phyloP scores from a whole-genome alignment of 2,329 filamentous ascomycete species.

The Botrytis aclada region DNA sequence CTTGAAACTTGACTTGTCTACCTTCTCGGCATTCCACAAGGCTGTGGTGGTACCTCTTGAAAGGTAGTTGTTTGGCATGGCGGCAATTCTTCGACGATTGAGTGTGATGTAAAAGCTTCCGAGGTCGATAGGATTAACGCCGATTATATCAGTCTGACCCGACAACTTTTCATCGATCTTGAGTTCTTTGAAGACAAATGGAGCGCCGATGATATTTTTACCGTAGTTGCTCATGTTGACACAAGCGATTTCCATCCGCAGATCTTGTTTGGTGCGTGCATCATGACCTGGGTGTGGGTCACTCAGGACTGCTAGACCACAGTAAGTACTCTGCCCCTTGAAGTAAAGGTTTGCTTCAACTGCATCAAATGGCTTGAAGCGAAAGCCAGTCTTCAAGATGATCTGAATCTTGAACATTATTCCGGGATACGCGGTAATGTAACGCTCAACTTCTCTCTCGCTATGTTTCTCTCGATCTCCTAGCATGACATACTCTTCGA shows the following conservation, averaged over 20 bases:
- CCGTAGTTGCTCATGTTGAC: neutral
- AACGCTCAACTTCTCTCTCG: conserved; percentile 3
- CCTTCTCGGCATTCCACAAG: neutral
- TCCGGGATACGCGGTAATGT: conserved; percentile 15
- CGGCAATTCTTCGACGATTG: neutral
- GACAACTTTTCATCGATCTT: neutral
- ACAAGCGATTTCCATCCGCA: neutral
- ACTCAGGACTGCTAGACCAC: fast-evolving
- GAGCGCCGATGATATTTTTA: neutral
- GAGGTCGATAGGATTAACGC: neutral
- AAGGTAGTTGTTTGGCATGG: too few relatives aligned
- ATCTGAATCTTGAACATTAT: conserved; percentile 1
- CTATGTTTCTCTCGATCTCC: conserved; percentile 7
- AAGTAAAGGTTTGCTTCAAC: neutral
- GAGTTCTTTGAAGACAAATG: neutral
- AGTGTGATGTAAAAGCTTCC: neutral
- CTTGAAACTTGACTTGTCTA: conserved; percentile 18
- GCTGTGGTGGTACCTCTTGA: neutral
- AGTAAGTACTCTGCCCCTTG: neutral
- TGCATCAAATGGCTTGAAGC: neutral
- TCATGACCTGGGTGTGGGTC: neutral
- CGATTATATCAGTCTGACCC: neutral
- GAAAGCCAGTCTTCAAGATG: conserved; percentile 2
- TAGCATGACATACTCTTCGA: conserved; percentile 17
- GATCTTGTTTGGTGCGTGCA: neutral